Conservation (phyloP, 78 protist genomes). For the Protostelium mycophagum region DNA sequence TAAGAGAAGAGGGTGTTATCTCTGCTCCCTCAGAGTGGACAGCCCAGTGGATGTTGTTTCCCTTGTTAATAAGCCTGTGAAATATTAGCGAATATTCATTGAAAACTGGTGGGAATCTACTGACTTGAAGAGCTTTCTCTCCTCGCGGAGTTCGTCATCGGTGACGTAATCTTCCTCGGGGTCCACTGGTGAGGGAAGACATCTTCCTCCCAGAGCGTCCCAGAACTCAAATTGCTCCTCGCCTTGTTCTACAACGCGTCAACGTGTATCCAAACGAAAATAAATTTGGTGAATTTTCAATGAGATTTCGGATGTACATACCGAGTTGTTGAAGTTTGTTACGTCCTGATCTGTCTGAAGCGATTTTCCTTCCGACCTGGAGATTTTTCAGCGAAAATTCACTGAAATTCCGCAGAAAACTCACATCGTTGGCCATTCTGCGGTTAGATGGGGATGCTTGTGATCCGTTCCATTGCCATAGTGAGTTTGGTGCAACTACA, state of each 20-base stretch:
- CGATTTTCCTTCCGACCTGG: background rate
- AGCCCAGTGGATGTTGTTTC: background rate
- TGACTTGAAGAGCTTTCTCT: background rate
- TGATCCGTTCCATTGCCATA: background rate
- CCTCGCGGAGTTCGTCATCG: background rate
- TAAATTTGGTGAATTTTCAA: too few relatives aligned
- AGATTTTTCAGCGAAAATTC: too few relatives aligned
- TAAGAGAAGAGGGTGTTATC: background rate
- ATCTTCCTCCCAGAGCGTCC: slow-evolving; percentile 1
- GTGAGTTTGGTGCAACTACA: background rate
- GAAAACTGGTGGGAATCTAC: too few relatives aligned
- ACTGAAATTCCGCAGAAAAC: too few relatives aligned
- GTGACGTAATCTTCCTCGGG: background rate
- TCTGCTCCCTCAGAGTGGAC: background rate
- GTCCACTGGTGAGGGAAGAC: background rate
- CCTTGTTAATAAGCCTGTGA: background rate
- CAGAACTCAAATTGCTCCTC: background rate
- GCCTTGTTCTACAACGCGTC: background rate
- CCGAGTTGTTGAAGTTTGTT: too few relatives aligned
- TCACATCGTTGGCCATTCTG: background rate
- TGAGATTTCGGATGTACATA: too few relatives aligned
- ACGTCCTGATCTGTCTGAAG: background rate
- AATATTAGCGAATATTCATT: too few relatives aligned
- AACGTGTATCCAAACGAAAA: too few relatives aligned
- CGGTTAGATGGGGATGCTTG: background rate